phyloP scores from a whole-genome alignment of 495 filamentous ascomycete species.

The Talaromyces ruber region DNA sequence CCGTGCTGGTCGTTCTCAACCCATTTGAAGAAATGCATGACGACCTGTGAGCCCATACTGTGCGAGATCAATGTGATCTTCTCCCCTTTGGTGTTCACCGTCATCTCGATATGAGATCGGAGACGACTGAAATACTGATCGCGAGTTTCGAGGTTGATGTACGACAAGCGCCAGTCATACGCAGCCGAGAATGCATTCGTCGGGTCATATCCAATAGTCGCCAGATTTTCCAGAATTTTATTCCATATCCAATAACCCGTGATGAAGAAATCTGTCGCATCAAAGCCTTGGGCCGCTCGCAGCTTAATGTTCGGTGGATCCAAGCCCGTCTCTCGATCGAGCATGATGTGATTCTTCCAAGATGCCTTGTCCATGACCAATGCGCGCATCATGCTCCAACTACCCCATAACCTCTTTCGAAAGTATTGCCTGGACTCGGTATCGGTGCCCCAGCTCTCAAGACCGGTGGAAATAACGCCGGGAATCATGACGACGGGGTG shows the following conservation, averaged over 20 bases:
- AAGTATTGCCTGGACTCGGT: slow-evolving; percentile 80
- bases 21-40: slow-evolving; percentile 98
- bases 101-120: slow-evolving; percentile 83
- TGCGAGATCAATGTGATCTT: slow-evolving; percentile 88
- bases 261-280: slow-evolving; percentile 88
- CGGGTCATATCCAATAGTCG: slow-evolving; percentile 91
- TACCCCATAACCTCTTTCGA: slow-evolving; percentile 88
- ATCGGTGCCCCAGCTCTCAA: slow-evolving; percentile 93
- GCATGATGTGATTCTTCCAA: slow-evolving; percentile 96
- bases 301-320: slow-evolving; percentile 91
- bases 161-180: slow-evolving; percentile 97
- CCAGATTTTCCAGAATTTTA: slow-evolving; percentile 94
- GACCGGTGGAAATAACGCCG: slow-evolving; percentile 91
- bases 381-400: slow-evolving; percentile 96
- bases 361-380: slow-evolving; percentile 84
- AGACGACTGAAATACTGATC: slow-evolving; percentile 91
- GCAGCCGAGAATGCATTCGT: slow-evolving; percentile 92
- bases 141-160: slow-evolving; percentile 74
- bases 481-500: slow-evolving; percentile 96
- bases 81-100: slow-evolving; percentile 54
- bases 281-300: slow-evolving; percentile 91
- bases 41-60: slow-evolving; percentile 93
- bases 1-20: slow-evolving; percentile 75
- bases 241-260: slow-evolving; percentile 98
- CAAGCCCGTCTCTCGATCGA: slow-evolving; percentile 83